These are phyloP conservation scores for Fonsecaea erecta DNA, from an alignment of 2,329 filamentous ascomycete species.

Conservation along the genomic window DNA sequence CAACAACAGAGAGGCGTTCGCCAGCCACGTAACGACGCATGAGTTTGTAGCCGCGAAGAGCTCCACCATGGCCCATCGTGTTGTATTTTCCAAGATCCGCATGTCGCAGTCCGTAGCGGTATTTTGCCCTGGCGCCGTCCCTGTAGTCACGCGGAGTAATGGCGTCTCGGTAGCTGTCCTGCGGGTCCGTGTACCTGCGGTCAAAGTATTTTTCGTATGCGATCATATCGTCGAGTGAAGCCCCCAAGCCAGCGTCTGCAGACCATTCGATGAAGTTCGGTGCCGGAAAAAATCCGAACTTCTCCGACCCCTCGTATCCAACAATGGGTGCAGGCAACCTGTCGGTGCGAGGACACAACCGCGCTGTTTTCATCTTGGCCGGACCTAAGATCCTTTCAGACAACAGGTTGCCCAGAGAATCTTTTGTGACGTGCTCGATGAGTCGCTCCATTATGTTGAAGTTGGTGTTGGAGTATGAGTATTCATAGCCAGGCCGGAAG, in stretches of 20 bases:
- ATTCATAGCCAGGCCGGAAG: conserved; percentile 51
- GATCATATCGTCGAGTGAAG: conserved; percentile 53
- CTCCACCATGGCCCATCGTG: conserved; percentile 49
- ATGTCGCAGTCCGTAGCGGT: conserved; percentile 47
- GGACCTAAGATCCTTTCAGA: conserved; percentile 47
- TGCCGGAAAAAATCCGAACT: conserved; percentile 45
- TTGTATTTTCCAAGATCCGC: conserved; percentile 38
- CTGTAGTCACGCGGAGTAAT: conserved; percentile 40
- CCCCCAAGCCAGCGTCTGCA: conserved; percentile 52
- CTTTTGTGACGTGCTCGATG: conserved; percentile 47
- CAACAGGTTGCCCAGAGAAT: conserved; percentile 45
- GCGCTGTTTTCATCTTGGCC: conserved; percentile 50
- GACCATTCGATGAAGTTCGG: conserved; percentile 53
- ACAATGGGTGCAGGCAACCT: conserved; percentile 47
- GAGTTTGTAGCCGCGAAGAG: conserved; percentile 49
- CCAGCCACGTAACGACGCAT: conserved; percentile 44
- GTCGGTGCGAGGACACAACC: conserved; percentile 46
- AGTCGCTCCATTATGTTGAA: conserved; percentile 48
- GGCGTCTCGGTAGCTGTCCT: conserved; percentile 45
- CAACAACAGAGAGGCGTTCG: conserved; percentile 47
- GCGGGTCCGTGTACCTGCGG: conserved; percentile 38
- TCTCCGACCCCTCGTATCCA: conserved; percentile 51
- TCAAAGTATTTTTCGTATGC: conserved; percentile 52
- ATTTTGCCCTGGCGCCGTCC: conserved; percentile 45
- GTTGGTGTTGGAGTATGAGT: conserved; percentile 53